A percentile compares a stretch with the other conserved stretches of the same genome.
Conservation (phyloP, 1,284 basidiomycete genomes). For the Pseudozyma pruni region DNA sequence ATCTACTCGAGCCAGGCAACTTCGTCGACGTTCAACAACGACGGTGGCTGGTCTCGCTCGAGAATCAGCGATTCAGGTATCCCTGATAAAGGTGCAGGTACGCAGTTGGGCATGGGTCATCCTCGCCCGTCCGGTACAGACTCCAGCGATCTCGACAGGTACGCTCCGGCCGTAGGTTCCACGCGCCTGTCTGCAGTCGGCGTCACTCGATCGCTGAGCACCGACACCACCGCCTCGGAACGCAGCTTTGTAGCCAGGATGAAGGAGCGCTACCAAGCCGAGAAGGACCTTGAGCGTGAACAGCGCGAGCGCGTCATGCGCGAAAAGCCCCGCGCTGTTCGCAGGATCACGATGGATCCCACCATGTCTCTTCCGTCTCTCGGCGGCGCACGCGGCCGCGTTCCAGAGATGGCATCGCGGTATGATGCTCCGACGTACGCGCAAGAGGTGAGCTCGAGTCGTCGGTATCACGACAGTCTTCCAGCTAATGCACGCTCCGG, state of each 20-base stretch:
- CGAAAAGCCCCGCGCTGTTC: slow-evolving; percentile 36
- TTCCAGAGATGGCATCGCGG: slow-evolving; percentile 52
- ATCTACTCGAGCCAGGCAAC: slow-evolving; percentile 12
- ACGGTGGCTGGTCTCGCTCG: slow-evolving; percentile 12
- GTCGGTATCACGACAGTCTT: slow-evolving; percentile 40
- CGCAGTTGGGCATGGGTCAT: slow-evolving; percentile 33
- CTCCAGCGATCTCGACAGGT: slow-evolving; percentile 41
- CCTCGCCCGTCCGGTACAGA: slow-evolving; percentile 14
- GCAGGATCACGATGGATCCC: slow-evolving; percentile 41
- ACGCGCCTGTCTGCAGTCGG: slow-evolving; percentile 45
- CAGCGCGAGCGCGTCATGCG: slow-evolving; percentile 42
- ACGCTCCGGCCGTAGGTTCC: slow-evolving; percentile 51
- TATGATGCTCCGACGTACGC: slow-evolving; percentile 24
- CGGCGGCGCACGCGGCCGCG: slow-evolving; percentile 25
- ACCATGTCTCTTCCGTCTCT: slow-evolving; percentile 20
- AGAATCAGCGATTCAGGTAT: slow-evolving; percentile 16
- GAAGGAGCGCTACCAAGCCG: slow-evolving; percentile 63
- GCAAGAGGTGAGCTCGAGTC: slow-evolving; percentile 11
- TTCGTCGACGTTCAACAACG: slow-evolving; percentile 17
- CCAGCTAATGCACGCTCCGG: slow-evolving; percentile 13
- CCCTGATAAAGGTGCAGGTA: slow-evolving; percentile 10
- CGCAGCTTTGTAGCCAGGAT: slow-evolving; percentile 63
- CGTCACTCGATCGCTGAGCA: slow-evolving; percentile 56
- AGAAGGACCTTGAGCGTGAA: slow-evolving; percentile 52
- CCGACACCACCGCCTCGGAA: slow-evolving; percentile 58